phyloP scores from a whole-genome alignment of 2,329 filamentous ascomycete genomes.

The Fusarium sp. region DNA sequence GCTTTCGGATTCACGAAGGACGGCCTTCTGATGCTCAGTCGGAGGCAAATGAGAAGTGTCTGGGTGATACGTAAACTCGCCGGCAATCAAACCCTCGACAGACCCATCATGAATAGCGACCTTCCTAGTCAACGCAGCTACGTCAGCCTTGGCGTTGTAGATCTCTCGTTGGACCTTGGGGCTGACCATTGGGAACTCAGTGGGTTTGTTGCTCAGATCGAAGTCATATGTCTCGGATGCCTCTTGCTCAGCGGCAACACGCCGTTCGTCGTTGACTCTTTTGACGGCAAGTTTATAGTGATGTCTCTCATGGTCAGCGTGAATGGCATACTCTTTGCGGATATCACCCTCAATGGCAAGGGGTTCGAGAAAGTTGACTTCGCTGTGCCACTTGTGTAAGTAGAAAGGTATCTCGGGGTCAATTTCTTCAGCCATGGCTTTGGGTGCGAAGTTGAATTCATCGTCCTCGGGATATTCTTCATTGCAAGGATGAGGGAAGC shows the following conservation, averaged over 20 bases:
- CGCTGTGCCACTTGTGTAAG: background rate
- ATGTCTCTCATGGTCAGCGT: background rate
- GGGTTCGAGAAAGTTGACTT: slow-evolving; percentile 21
- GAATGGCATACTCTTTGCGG: slow-evolving; percentile 15
- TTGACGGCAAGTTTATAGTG: slow-evolving; percentile 5
- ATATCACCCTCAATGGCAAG: slow-evolving; percentile 13
- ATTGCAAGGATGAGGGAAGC: slow-evolving; percentile 28
- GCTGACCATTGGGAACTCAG: background rate
- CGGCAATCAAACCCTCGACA: slow-evolving; percentile 38
- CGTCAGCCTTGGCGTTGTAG: slow-evolving; percentile 11
- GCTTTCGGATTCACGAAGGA: slow-evolving; percentile 26
- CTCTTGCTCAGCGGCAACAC: background rate
- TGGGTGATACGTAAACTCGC: slow-evolving; percentile 33
- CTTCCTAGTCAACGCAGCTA: slow-evolving; percentile 26
- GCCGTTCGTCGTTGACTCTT: background rate
- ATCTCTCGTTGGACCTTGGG: slow-evolving; percentile 10
- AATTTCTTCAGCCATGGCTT: slow-evolving; percentile 13
- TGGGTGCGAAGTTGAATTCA: slow-evolving; percentile 4
- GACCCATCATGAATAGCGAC: slow-evolving; percentile 31
- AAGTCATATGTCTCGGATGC: background rate
- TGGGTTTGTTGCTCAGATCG: background rate
- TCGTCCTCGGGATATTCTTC: slow-evolving; percentile 20
- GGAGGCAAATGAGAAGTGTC: slow-evolving; percentile 27
- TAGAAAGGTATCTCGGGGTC: slow-evolving; percentile 11
- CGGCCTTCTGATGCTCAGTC: slow-evolving; percentile 27